Conservation (phyloP, 495 filamentous ascomycete genomes). For the Xylaria acuta region DNA sequence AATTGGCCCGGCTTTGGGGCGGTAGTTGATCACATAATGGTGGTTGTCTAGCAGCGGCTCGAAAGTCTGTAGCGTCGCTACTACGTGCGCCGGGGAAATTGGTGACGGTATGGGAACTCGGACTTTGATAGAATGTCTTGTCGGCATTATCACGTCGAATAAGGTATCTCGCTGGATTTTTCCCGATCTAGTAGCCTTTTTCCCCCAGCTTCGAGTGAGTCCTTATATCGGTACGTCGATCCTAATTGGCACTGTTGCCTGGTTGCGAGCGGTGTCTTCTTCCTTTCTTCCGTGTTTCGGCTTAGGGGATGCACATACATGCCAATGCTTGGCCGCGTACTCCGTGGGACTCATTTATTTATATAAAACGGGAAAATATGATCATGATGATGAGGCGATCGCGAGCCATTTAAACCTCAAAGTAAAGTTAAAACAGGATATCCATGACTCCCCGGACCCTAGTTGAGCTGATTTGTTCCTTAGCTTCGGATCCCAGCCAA, state of each 20-base stretch:
- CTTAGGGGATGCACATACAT: not conserved
- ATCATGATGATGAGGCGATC: slow-evolving; percentile 5
- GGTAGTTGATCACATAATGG: slow-evolving; percentile 38
- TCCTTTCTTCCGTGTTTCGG: slow-evolving; percentile 8
- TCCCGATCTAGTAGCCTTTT: not conserved
- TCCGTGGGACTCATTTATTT: slow-evolving; percentile 13
- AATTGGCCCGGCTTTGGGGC: slow-evolving; percentile 33
- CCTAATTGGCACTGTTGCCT: not conserved
- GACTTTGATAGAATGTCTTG: slow-evolving; percentile 37
- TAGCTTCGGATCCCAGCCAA: slow-evolving; percentile 23
- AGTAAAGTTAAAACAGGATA: not conserved
- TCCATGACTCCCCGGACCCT: not conserved
- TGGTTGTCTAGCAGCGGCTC: slow-evolving; percentile 47
- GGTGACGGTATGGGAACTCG: slow-evolving; percentile 44
- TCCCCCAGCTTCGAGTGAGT: not conserved
- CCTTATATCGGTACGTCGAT: not conserved
- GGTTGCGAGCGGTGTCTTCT: not conserved
- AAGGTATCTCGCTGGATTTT: not conserved
- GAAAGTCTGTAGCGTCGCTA: slow-evolving; percentile 43
- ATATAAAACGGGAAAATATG: not conserved
- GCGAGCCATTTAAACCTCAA: not conserved
- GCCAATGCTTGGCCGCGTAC: not conserved
- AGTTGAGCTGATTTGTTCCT: slow-evolving; percentile 12
- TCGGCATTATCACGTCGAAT: slow-evolving; percentile 12
- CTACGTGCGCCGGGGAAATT: slow-evolving; percentile 35